Conservation (phyloP, 192 early-diverging fungal genomes). For the Chytriomyces sp. region DNA sequence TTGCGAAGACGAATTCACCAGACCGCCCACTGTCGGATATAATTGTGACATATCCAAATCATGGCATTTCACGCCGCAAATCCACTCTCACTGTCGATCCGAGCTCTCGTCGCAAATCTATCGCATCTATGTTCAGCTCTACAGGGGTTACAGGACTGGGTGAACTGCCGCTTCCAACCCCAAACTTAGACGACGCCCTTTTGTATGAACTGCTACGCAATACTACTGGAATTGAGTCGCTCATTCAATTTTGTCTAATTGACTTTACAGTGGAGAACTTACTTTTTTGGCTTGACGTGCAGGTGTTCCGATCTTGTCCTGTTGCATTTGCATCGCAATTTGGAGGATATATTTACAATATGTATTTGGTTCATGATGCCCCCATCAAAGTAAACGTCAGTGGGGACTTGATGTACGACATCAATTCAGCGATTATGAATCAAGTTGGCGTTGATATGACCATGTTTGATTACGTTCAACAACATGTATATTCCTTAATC, state of each 20-base stretch:
- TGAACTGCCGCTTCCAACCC: constrained; percentile 32
- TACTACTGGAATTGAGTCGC: constrained; percentile 35
- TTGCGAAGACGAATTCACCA: constrained; percentile 13
- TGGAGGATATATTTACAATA: constrained; percentile 69
- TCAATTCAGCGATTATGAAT: constrained; percentile 33
- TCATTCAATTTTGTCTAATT: constrained; percentile 60
- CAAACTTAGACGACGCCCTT: neutral
- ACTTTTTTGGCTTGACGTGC: constrained; percentile 83
- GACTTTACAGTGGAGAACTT: constrained; percentile 80
- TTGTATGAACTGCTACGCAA: constrained; percentile 36
- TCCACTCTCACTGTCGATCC: neutral
- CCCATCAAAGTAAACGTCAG: constrained; percentile 78
- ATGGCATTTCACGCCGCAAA: neutral
- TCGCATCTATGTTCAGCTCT: neutral
- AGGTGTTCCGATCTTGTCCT: constrained; percentile 62
- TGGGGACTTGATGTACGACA: constrained; percentile 67
- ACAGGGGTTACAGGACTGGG: constrained; percentile 11
- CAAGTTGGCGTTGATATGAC: constrained; percentile 49
- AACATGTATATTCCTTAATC: constrained; percentile 72
- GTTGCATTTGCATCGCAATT: constrained; percentile 8
- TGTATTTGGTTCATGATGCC: constrained; percentile 65
- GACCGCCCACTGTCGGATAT: neutral
- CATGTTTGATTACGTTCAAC: constrained; percentile 82
- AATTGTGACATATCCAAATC: neutral
- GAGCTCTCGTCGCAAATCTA: neutral